These are phyloP conservation scores for Penium margaritaceum DNA, from an alignment of 139 green algal species.

Conservation along the genomic window DNA sequence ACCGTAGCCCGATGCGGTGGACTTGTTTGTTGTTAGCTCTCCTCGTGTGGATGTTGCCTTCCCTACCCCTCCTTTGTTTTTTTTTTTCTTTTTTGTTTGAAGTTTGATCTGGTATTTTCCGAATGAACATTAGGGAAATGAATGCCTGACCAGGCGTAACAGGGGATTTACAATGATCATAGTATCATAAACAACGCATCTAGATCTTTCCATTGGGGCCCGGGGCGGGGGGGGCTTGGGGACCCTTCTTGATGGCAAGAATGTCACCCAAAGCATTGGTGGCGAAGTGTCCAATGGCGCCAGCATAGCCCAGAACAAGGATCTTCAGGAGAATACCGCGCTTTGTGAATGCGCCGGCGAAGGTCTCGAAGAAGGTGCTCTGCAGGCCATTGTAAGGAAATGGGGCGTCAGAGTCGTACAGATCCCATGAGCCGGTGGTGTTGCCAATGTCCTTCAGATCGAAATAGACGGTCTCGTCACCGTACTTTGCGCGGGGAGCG, in stretches of 20 bases:
- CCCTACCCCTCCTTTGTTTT: no score
- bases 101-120: no score
- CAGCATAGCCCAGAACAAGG: conserved; percentile 59
- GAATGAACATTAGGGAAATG: no score
- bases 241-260: conserved; percentile 84
- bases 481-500: conserved; percentile 43
- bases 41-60: no score
- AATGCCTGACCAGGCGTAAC: no score
- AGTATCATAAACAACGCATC: no score
- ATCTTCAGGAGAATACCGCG: conserved; percentile 78
- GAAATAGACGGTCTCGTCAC: conserved; percentile 47
- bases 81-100: no score
- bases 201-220: conserved; percentile 52
- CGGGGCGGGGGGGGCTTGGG: conserved; percentile 54
- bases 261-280: conserved; percentile 68
- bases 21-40: no score
- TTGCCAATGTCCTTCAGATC: conserved; percentile 49
- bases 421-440: conserved; percentile 48
- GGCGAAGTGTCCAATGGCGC: conserved; percentile 66
- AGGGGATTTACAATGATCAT: no score
- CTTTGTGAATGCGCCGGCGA: conserved; percentile 67
- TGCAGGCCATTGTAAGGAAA: conserved; percentile 49
- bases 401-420: conserved; percentile 41
- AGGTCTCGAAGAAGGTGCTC: conserved; percentile 85
- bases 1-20: no score